Percentiles rank a stretch among this genome's conserved stretches.
These are phyloP conservation scores for Fusarium palustre DNA, from an alignment of 2,329 filamentous ascomycete species.

Conservation along the genomic window DNA sequence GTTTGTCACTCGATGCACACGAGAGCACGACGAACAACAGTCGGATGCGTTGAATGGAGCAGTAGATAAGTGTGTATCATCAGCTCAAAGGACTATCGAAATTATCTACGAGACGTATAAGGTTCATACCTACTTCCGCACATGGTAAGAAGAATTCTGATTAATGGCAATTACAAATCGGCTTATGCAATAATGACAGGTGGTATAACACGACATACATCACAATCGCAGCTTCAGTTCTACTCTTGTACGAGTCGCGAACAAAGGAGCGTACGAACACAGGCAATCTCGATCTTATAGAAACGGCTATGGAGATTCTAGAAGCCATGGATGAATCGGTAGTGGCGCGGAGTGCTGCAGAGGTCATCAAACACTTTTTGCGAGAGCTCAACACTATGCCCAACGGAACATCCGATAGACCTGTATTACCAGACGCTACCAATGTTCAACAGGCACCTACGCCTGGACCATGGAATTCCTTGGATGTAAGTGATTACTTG, in stretches of 20 bases:
- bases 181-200: neutral
- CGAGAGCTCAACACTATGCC: neutral
- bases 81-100: conserved; percentile 10
- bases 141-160: neutral
- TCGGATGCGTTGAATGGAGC: neutral
- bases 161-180: fast-evolving
- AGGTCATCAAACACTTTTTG: conserved; percentile 12
- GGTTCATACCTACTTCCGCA: conserved; percentile 15
- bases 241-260: conserved; percentile 12
- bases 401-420: neutral
- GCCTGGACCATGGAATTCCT: neutral
- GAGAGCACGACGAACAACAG: neutral
- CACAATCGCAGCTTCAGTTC: conserved; percentile 4
- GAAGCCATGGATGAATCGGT: conserved; percentile 18
- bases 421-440: neutral
- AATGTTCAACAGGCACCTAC: neutral
- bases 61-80: conserved; percentile 5
- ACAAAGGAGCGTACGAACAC: neutral
- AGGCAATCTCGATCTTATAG: neutral
- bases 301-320: conserved; percentile 6
- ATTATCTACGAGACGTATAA: conserved; percentile 10
- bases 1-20: neutral
- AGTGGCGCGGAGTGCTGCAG: conserved; percentile 11
- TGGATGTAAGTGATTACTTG: neutral
- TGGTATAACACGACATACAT: conserved; percentile 23